These are phyloP conservation scores for Kuraishia floccosa DNA, from an alignment of 805 yeast species.

Conservation along the genomic window DNA sequence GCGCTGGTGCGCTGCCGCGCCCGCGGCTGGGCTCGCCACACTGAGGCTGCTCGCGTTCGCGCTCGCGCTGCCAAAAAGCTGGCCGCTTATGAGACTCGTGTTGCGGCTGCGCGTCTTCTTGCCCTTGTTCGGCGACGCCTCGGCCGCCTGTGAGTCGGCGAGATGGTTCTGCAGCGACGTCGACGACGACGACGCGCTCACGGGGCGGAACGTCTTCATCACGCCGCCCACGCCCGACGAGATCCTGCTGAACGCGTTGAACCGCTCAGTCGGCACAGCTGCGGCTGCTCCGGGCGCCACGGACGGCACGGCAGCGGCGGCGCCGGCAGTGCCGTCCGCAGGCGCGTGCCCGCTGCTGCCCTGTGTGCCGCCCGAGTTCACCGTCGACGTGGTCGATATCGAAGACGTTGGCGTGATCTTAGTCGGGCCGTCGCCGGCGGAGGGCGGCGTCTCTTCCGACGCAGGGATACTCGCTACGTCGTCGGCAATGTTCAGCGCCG, in stretches of 20 bases:
- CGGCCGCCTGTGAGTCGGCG: constrained; percentile 4
- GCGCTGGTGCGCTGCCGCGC: neutral
- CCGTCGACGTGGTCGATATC: constrained; percentile 11
- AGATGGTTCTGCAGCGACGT: constrained; percentile 14
- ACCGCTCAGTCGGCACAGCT: too few species aligned
- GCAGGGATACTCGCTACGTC: constrained; percentile 1
- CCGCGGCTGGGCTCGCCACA: too few species aligned
- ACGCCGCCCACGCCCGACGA: constrained; percentile 21
- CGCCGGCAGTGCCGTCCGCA: neutral
- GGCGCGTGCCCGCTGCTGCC: neutral
- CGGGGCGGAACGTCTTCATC: constrained; percentile 20
- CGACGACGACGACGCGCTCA: constrained; percentile 19
- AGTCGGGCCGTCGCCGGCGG: constrained; percentile 1
- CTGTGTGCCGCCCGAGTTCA: constrained; percentile 2
- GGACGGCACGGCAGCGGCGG: too few species aligned
- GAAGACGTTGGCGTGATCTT: constrained; percentile 18
- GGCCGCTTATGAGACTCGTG: constrained; percentile 15
- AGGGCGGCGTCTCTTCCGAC: neutral
- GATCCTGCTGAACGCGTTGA: constrained; percentile 11
- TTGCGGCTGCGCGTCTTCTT: constrained; percentile 17
- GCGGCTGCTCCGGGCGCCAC: too few species aligned
- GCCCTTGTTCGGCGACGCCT: constrained; percentile 1
- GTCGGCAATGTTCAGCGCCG: constrained; percentile 6
- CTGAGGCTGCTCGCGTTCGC: too few species aligned
- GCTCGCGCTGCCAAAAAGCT: constrained; percentile 9